Base-by-base conservation (phyloP, 2,329 filamentous ascomycete genomes). In the Pleoardoris graminearum region DNA sequence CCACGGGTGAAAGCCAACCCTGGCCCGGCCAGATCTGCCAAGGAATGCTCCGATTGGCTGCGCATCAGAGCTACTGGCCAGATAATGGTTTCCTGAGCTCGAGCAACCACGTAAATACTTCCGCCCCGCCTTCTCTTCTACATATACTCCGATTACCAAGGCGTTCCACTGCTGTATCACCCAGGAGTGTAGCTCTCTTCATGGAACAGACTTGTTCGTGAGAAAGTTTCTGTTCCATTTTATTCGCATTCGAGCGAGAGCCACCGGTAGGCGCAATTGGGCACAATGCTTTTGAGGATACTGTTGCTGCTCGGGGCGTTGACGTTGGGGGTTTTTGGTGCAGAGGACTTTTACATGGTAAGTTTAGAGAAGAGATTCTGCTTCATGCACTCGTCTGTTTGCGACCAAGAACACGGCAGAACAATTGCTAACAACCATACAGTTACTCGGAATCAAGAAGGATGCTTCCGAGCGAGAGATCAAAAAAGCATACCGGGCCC, bases 401-500 rank as follows among this genome's bases (percentile, higher is more conserved):
- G 12, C 30, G 16, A 23, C 2, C 14, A 7, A 30, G 33, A 19
- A 41, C 8, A 11, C 19, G 19, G 12, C 30, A 12, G 27, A 33
- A 14, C 5, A 36, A 39, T 22, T 39, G 27, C 62, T 70, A 35
- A 70, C 57, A 27, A 25, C 7, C 7, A 23, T 10, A 58, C 77
- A 96, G 85, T 77, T 96, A 53, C 84, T 99, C 22, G 91, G 89
- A 49, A 77, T 99, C 58, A 83, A 87, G 67, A 91, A 85, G 67
- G 80, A 87, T 54, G 93, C 93, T 14, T 87, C 85, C 41, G 91
- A 96, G 48, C 86, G 87, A 67, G 88, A 97, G 66, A 88, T 99
- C 71, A 99, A 99, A 76, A 89, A 89, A 39, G 92, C 94, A 19
- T 99, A 99, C 76, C 85, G 92, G 54, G 87, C 85, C 54, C 81